Evolutionary conservation across 2,329 filamentous ascomycete species (phyloP).

Genomic region (Thielaviopsis ethacetica): DNA sequence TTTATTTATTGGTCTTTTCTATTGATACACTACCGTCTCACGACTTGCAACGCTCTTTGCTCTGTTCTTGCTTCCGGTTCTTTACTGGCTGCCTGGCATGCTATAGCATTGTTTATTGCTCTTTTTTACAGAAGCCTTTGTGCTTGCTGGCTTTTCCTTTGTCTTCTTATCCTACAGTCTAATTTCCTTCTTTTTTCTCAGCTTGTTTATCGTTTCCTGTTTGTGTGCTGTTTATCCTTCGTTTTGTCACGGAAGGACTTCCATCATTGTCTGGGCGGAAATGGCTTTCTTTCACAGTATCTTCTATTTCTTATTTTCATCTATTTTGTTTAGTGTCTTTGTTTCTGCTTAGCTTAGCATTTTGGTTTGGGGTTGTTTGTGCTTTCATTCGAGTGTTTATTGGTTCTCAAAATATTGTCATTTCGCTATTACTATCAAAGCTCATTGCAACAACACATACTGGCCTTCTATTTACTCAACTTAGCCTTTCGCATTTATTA

Average conservation of each 20-base stretch:
- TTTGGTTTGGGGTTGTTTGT: not conserved
- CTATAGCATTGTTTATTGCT: not conserved
- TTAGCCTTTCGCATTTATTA: not conserved
- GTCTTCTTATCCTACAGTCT: not conserved
- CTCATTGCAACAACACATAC: not conserved
- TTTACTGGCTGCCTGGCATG: not conserved
- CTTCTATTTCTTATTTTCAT: not conserved
- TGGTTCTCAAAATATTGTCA: not conserved
- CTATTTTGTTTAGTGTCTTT: not conserved
- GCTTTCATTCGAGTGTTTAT: not conserved
- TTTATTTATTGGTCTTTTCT: not conserved
- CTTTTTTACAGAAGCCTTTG: not conserved
- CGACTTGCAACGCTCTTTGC: not conserved
- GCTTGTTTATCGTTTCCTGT: not conserved
- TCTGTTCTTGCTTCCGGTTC: not conserved
- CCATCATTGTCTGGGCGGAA: not conserved
- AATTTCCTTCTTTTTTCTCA: not conserved
- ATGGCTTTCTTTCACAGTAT: not conserved
- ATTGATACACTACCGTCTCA: not conserved
- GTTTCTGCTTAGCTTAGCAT: not conserved
- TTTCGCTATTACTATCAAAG: not conserved
- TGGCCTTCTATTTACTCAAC: not conserved
- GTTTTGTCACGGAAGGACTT: not conserved
- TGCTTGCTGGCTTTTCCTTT: conserved; percentile 1
- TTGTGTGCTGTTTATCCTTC: not conserved